Base-by-base conservation (phyloP, 1,284 basidiomycete genomes). In the Abortiporus biennis region DNA sequence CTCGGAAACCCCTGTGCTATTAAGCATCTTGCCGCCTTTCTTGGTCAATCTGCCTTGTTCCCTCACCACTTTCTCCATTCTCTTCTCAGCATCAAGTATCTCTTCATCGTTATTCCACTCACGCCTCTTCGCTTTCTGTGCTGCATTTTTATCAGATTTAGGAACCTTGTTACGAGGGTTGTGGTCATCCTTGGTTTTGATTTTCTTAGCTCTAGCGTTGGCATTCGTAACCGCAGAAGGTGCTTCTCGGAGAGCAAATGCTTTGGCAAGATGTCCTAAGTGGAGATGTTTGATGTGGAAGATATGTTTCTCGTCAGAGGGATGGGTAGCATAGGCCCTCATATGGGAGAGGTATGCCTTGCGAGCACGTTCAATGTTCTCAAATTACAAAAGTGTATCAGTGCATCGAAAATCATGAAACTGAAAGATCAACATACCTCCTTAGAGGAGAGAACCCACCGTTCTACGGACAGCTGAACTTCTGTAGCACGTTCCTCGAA, bases 251-350 rank as follows among this genome's bases (percentile, higher is more conserved):
- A 99, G 72, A 0, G 92, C 93, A 58, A 99, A 99, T 0, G 92
- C 80, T 64, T 99, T 99, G 29, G 96, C 95, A 17, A 99, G 66
- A 68, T 99, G 96, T 1, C 96, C 96, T 31, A 97, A 76, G 59
- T 99, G 96, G 6, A 99, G 72, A 53, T 92, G 79, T 24, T 89
- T 85, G 43, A 97, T 82, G 63, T 97, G 93, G 71, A 99, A 99
- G 46, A 96, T 90, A 48, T 89, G 81, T 55, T 98, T 98, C 62
- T 99, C 96, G 47, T 85, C 83, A 3, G 88, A 78, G 0, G 95
- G 94, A 66, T 99, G 96, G 0, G 96, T 99, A 6, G 96, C 90
- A 63, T 99, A 99, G 0, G 96, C 96, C 43, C 96, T 78, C 64
- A 98, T 84, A 61, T 95, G 92, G 0, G 95, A 96, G 19, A 83